phyloP scores from a whole-genome alignment of 441 rosid genomes.

The Jatropha multifida region DNA sequence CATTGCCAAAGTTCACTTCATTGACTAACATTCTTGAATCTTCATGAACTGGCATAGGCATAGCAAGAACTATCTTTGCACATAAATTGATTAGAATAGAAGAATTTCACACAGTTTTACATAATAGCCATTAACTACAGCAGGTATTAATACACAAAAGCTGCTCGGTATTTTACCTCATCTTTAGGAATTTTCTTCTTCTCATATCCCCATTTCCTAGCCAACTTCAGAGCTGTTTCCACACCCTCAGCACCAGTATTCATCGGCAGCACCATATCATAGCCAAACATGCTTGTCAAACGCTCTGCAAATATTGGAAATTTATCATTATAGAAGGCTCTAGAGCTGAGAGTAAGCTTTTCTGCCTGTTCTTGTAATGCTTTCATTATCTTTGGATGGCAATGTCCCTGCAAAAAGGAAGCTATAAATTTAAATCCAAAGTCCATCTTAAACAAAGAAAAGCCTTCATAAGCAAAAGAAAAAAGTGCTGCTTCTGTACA shows the following conservation, averaged over 20 bases:
- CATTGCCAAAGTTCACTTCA: no score
- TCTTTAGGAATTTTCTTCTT: slow-evolving; percentile 74
- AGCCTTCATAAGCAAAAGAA: no score
- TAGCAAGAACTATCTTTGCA: neutral
- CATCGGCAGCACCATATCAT: slow-evolving; percentile 98
- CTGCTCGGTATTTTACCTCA: slow-evolving; percentile 43
- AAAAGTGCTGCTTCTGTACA: no score
- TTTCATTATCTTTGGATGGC: slow-evolving; percentile 89
- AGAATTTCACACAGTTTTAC: no score
- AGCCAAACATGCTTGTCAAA: slow-evolving; percentile 75
- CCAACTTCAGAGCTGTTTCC: slow-evolving; percentile 87
- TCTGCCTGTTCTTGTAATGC: slow-evolving; percentile 80
- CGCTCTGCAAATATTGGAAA: slow-evolving; percentile 84
- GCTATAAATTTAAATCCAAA: neutral
- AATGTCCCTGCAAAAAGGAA: slow-evolving; percentile 66
- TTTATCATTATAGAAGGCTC: slow-evolving; percentile 84
- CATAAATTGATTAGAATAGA: no score
- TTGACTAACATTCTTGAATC: neutral
- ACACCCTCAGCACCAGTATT: slow-evolving; percentile 99
- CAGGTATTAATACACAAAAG: neutral
- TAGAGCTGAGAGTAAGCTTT: slow-evolving; percentile 79
- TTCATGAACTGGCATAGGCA: neutral
- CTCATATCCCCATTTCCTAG: slow-evolving; percentile 95
- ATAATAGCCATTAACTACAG: no score
- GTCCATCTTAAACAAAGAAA: no score